phyloP scores from a whole-genome alignment of 441 rosid species.

The Raphanus hybrid region DNA sequence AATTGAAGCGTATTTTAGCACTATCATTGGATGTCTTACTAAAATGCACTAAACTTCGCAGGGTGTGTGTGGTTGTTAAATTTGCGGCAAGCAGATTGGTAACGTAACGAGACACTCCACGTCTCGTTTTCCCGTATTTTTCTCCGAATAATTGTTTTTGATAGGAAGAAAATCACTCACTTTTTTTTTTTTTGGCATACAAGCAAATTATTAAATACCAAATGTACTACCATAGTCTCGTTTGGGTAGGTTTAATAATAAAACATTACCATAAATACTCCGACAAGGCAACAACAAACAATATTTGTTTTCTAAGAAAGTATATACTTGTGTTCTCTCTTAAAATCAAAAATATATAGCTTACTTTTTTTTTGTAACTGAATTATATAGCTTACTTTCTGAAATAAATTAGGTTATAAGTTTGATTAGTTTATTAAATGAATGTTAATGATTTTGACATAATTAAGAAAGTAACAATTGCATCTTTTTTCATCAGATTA shows the following conservation, averaged over 20 bases:
- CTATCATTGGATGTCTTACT: accelerated
- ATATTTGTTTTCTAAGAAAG: neutral
- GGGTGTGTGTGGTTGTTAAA: slow-evolving; percentile 35
- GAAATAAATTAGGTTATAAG: no score
- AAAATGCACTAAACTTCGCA: slow-evolving; percentile 3
- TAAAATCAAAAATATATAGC: neutral
- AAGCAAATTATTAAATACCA: neutral
- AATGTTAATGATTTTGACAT: no score
- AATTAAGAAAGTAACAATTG: no score
- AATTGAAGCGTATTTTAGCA: slow-evolving; percentile 1
- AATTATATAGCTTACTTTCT: neutral
- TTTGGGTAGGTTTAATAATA: slow-evolving; percentile 21
- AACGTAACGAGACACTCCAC: slow-evolving; percentile 41
- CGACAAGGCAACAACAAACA: neutral
- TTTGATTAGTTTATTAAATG: no score
- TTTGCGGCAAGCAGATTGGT: slow-evolving; percentile 30
- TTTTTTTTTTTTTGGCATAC: neutral
- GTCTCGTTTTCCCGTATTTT: slow-evolving; percentile 31
- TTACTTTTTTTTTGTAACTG: no score
- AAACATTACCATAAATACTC: neutral
- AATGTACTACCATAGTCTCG: slow-evolving; percentile 12
- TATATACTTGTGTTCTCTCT: neutral
- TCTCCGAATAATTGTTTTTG: neutral
- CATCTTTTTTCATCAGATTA: no score
- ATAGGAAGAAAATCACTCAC: neutral